phyloP scores from a whole-genome alignment of 331 rosid species.

The Arachis monticola region DNA sequence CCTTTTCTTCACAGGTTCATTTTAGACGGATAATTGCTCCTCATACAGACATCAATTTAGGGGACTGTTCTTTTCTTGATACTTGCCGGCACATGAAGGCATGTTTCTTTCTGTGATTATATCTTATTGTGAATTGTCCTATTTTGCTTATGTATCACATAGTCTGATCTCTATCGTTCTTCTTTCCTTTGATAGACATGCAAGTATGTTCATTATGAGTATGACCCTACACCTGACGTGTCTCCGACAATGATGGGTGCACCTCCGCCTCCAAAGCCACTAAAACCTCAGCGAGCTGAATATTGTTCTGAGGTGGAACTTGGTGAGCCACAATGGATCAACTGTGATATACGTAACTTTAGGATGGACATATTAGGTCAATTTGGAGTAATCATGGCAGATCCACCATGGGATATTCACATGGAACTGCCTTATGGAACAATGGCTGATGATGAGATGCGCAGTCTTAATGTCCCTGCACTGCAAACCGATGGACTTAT shows the following conservation, averaged over 20 bases:
- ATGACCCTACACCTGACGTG: constrained; percentile 86
- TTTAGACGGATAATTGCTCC: constrained; percentile 93
- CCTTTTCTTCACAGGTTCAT: constrained; percentile 72
- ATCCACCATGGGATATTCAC: constrained; percentile 99
- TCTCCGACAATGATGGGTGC: constrained; percentile 72
- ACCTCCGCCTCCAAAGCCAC: constrained; percentile 64
- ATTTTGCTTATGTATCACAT: constrained; percentile 2
- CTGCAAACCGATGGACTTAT: constrained; percentile 95
- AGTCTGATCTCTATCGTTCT: constrained; percentile 27
- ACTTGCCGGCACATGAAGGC: constrained; percentile 99
- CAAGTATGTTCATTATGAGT: constrained; percentile 95
- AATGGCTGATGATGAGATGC: constrained; percentile 99
- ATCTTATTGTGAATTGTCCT: constrained; percentile 18
- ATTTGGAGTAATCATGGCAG: constrained; percentile 99
- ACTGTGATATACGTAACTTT: constrained; percentile 92
- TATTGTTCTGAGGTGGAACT: constrained; percentile 98
- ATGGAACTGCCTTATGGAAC: constrained; percentile 99
- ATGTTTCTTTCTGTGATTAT: constrained; percentile 25
- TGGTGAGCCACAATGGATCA: constrained; percentile 97
- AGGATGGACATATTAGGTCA: constrained; percentile 98
- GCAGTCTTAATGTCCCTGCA: constrained; percentile 96
- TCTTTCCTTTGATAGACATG: constrained; percentile 70
- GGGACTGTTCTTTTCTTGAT: constrained; percentile 97
- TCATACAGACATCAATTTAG: constrained; percentile 93
- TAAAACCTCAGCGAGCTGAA: constrained; percentile 91